Conservation (phyloP, 129 eudicot species). For the Artemisia argyi region DNA sequence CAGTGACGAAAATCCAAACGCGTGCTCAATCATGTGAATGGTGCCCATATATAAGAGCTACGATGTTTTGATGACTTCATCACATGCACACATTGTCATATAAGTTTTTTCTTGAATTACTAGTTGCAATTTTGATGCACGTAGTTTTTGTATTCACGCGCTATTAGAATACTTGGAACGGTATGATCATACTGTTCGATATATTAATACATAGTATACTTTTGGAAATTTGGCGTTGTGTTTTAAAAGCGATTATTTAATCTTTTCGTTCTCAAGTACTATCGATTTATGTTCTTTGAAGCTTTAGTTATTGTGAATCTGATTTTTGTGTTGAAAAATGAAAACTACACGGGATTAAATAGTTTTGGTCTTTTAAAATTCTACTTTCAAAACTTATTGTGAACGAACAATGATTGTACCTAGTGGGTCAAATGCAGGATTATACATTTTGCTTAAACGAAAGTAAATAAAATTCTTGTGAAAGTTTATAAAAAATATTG, state of each 20-base stretch:
- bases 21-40: constrained; percentile 67
- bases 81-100: neutral
- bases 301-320: too few species aligned
- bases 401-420: too few species aligned
- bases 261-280: too few species aligned
- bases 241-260: neutral
- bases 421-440: too few species aligned
- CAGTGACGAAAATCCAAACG: constrained; percentile 78
- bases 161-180: neutral
- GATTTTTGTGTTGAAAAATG: too few species aligned
- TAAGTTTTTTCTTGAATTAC: neutral
- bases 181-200: neutral
- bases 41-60: neutral
- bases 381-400: too few species aligned
- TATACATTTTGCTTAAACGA: too few species aligned
- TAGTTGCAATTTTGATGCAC: neutral
- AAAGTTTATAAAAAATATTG: too few species aligned
- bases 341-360: too few species aligned
- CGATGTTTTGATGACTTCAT: neutral
- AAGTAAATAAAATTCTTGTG: too few species aligned
- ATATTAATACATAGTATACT: neutral
- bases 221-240: neutral
- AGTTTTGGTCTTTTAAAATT: too few species aligned
- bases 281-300: too few species aligned
- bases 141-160: constrained; percentile 3